A percentile compares a stretch with the other conserved stretches of the same genome.
phyloP scores from a whole-genome alignment of 2,329 filamentous ascomycete species.

The Westerdykella aurantiaca region DNA sequence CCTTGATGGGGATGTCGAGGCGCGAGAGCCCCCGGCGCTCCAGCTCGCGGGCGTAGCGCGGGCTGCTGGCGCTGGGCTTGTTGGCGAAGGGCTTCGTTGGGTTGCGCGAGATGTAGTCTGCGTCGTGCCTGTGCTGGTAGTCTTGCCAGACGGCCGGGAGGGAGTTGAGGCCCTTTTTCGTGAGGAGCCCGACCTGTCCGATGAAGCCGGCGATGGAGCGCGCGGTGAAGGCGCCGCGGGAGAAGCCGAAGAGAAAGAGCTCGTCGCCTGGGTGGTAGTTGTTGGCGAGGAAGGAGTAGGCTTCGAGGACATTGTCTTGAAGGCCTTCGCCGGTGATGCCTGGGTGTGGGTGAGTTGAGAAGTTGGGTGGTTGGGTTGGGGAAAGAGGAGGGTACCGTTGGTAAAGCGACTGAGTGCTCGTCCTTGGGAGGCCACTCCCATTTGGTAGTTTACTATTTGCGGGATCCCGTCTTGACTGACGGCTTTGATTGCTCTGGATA shows the following conservation, averaged over 20 bases:
- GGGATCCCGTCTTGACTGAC: constrained; percentile 44
- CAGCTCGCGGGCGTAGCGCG: constrained; percentile 41
- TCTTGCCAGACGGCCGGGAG: constrained; percentile 46
- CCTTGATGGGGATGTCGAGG: constrained; percentile 38
- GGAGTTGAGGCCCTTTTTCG: constrained; percentile 41
- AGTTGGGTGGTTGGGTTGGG: too few species aligned
- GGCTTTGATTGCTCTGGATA: constrained; percentile 46
- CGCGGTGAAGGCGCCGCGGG: constrained; percentile 44
- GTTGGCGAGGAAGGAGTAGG: constrained; percentile 48
- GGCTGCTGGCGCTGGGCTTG: constrained; percentile 42
- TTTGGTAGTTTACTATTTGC: constrained; percentile 49
- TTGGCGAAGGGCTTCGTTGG: constrained; percentile 44
- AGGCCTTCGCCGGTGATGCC: constrained; percentile 43
- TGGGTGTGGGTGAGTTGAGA: constrained; percentile 1
- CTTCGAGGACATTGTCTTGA: constrained; percentile 44
- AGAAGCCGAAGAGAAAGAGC: constrained; percentile 46
- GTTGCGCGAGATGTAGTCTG: constrained; percentile 41
- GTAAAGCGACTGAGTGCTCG: constrained; percentile 40
- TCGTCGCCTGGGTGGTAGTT: constrained; percentile 49
- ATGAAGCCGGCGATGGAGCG: constrained; percentile 41
- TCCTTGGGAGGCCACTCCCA: constrained; percentile 44
- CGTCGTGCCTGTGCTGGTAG: constrained; percentile 41
- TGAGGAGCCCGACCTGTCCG: constrained; percentile 44
- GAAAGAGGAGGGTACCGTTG: constrained; percentile 16
- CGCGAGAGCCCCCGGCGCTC: constrained; percentile 30